Conservation (phyloP, 176 grass and related monocot genomes). For the Juncus inflexus region DNA sequence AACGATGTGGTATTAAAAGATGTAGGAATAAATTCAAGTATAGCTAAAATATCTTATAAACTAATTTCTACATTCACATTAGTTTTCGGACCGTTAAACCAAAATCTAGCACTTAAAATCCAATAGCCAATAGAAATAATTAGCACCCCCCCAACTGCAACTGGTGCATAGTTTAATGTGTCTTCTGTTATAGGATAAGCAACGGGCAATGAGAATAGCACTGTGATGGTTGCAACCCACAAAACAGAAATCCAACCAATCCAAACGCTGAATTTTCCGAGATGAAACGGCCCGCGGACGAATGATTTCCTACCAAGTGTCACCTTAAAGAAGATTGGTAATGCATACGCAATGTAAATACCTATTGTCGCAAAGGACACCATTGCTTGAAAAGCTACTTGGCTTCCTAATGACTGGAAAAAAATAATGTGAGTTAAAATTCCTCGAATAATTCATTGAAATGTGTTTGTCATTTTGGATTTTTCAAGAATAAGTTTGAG, state of each 20-base stretch:
- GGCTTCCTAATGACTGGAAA: slow-evolving; percentile 50
- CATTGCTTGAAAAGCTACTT: slow-evolving; percentile 16
- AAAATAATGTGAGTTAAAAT: neutral
- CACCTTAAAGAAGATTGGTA: slow-evolving; percentile 52
- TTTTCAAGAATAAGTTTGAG: neutral
- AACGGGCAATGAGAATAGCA: slow-evolving; percentile 58
- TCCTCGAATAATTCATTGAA: too few relatives aligned
- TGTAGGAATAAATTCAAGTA: too few relatives aligned
- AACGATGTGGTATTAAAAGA: too few relatives aligned
- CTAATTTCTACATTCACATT: slow-evolving; percentile 32
- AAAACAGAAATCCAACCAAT: slow-evolving; percentile 41
- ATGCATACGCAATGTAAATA: slow-evolving; percentile 46
- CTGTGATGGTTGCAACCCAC: slow-evolving; percentile 52
- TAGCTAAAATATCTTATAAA: neutral
- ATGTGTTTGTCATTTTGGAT: too few relatives aligned
- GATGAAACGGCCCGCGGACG: slow-evolving; percentile 3
- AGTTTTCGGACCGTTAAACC: slow-evolving; percentile 56
- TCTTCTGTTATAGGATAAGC: too few relatives aligned
- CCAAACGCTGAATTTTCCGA: slow-evolving; percentile 16
- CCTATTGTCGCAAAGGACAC: slow-evolving; percentile 37
- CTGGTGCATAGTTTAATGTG: slow-evolving; percentile 33
- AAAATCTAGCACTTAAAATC: slow-evolving; percentile 48
- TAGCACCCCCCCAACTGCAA: slow-evolving; percentile 51
- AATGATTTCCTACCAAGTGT: slow-evolving; percentile 36
- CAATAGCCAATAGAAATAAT: slow-evolving; percentile 35